Evolutionary conservation across 805 yeast genomes (phyloP).

Genomic region (Candida taoyuanica): DNA sequence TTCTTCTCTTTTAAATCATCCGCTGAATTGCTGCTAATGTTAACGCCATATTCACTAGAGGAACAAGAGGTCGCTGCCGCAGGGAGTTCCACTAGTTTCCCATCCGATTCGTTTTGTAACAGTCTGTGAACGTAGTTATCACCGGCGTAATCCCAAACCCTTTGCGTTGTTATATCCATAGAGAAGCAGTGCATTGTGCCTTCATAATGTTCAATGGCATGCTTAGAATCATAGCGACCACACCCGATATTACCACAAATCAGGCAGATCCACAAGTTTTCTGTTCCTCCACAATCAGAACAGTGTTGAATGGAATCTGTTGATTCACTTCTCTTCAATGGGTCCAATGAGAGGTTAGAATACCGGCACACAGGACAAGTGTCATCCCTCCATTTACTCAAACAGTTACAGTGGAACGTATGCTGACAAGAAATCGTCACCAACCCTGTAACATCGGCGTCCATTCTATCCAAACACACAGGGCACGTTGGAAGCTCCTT

Average conservation of each 20-base stretch:
- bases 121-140: slow-evolving; percentile 86
- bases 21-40: neutral
- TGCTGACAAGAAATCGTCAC: slow-evolving; percentile 90
- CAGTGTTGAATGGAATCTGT: slow-evolving; percentile 27
- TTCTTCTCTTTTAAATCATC: slow-evolving; percentile 33
- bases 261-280: slow-evolving; percentile 82
- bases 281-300: slow-evolving; percentile 49
- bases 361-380: slow-evolving; percentile 89
- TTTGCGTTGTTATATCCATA: slow-evolving; percentile 77
- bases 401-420: slow-evolving; percentile 85
- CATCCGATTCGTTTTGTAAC: slow-evolving; percentile 81
- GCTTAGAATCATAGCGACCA: slow-evolving; percentile 80
- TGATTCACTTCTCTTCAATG: slow-evolving; percentile 20
- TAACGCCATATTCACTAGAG: slow-evolving; percentile 3
- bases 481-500: slow-evolving; percentile 88
- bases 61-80: slow-evolving; percentile 9
- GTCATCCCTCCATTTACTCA: slow-evolving; percentile 85
- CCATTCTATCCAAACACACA: slow-evolving; percentile 87
- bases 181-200: slow-evolving; percentile 83
- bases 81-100: slow-evolving; percentile 74
- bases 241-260: slow-evolving; percentile 93
- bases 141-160: slow-evolving; percentile 94
- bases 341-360: slow-evolving; percentile 40
- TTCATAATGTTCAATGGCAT: slow-evolving; percentile 78
- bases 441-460: slow-evolving; percentile 71